Conservation (phyloP, 2,329 filamentous ascomycete species). For the Aspergillus felis region DNA sequence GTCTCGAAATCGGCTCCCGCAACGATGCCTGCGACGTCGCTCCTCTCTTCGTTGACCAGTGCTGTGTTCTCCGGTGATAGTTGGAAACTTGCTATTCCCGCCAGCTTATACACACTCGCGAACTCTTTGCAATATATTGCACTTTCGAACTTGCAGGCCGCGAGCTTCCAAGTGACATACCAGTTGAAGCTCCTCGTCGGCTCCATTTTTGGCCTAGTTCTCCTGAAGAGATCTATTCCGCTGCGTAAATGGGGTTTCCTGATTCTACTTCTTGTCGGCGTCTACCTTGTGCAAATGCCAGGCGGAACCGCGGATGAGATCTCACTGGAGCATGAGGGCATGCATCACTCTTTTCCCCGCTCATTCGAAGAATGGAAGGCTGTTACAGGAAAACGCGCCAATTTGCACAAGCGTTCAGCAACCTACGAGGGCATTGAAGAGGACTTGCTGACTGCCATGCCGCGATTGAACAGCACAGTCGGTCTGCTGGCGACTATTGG, state of each 20-base stretch:
- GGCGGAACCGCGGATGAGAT: slow-evolving; percentile 53
- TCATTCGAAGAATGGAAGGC: slow-evolving; percentile 71
- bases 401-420: slow-evolving; percentile 67
- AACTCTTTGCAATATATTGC: slow-evolving; percentile 93
- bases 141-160: slow-evolving; percentile 83
- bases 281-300: slow-evolving; percentile 80
- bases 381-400: slow-evolving; percentile 46
- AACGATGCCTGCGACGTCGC: slow-evolving; percentile 72
- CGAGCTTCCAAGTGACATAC: slow-evolving; percentile 89
- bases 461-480: slow-evolving; percentile 70
- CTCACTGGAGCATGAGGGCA: slow-evolving; percentile 56
- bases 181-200: slow-evolving; percentile 93
- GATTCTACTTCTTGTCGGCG: slow-evolving; percentile 72
- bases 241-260: slow-evolving; percentile 75
- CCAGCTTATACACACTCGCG: slow-evolving; percentile 81
- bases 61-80: slow-evolving; percentile 84
- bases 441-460: slow-evolving; percentile 50
- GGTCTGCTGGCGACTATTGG: slow-evolving; percentile 75
- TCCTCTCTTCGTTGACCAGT: slow-evolving; percentile 75
- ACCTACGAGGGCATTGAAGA: slow-evolving; percentile 85
- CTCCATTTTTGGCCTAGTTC: slow-evolving; percentile 76
- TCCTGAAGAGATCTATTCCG: slow-evolving; percentile 69
- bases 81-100: slow-evolving; percentile 91
- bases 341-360: slow-evolving; percentile 66
- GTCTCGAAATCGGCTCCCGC: slow-evolving; percentile 73